Conservation (phyloP, 306 rosid species). For the Styphnolobium japonicum region DNA sequence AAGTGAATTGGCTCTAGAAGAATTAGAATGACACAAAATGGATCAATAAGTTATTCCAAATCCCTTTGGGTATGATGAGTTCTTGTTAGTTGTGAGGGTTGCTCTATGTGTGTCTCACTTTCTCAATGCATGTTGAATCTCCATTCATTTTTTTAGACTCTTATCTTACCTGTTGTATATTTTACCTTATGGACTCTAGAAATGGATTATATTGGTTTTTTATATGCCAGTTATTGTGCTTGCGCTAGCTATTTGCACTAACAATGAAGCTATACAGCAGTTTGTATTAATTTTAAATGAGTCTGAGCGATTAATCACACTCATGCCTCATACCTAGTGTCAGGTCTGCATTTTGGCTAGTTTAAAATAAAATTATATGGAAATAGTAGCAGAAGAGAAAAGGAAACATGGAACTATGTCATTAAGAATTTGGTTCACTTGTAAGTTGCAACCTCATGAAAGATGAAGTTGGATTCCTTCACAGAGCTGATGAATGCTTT, state of each 20-base stretch:
- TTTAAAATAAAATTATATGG: neutral
- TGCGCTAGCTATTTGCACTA: neutral
- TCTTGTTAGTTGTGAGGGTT: neutral
- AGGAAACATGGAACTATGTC: neutral
- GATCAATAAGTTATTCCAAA: neutral
- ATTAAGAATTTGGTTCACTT: neutral
- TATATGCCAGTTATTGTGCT: neutral
- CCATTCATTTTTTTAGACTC: neutral
- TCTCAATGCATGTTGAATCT: neutral
- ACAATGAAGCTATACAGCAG: conserved; percentile 1
- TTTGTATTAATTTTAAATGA: neutral
- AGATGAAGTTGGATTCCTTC: neutral
- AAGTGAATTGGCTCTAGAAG: neutral
- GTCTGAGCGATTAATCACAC: neutral
- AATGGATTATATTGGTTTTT: neutral
- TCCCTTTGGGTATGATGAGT: neutral
- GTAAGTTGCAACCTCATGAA: neutral
- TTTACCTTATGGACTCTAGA: neutral
- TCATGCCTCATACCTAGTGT: conserved; percentile 1
- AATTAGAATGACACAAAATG: neutral
- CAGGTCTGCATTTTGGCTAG: neutral
- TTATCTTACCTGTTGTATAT: neutral
- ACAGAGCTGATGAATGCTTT: neutral
- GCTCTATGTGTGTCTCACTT: neutral
- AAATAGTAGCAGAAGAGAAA: neutral